phyloP scores from a whole-genome alignment of 169 alveolate genomes.

The Plasmodium chabaudi region DNA sequence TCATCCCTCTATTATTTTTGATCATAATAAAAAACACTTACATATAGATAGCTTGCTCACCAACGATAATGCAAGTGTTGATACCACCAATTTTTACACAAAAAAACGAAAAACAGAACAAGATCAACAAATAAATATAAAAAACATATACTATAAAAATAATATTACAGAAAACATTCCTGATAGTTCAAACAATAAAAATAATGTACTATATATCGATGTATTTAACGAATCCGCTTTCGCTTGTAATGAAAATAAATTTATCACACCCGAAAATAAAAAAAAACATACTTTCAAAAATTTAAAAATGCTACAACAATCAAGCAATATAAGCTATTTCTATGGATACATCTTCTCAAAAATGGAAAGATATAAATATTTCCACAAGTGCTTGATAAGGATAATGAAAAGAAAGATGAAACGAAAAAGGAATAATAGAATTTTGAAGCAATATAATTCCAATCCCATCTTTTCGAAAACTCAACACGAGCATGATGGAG shows the following conservation, averaged over 20 bases:
- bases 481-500: not conserved
- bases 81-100: no score
- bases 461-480: not conserved
- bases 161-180: not conserved
- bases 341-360: slow-evolving; percentile 59
- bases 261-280: slow-evolving; percentile 23
- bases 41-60: no score
- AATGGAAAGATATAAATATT: slow-evolving; percentile 73
- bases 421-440: not conserved
- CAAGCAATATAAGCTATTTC: slow-evolving; percentile 43
- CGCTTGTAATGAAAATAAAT: slow-evolving; percentile 25
- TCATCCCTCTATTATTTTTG: no score
- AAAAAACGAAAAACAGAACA: not conserved
- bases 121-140: slow-evolving; percentile 3
- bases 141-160: not conserved
- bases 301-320: slow-evolving; percentile 51
- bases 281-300: slow-evolving; percentile 22
- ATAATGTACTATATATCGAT: slow-evolving; percentile 57
- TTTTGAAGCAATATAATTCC: not conserved
- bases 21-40: no score
- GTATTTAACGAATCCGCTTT: slow-evolving; percentile 68
- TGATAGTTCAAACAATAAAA: not conserved
- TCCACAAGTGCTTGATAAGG: slow-evolving; percentile 69
- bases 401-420: slow-evolving; percentile 33
- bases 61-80: no score